Base-by-base conservation (phyloP, 345 rosid species). In the Moricandia moricandioides region DNA sequence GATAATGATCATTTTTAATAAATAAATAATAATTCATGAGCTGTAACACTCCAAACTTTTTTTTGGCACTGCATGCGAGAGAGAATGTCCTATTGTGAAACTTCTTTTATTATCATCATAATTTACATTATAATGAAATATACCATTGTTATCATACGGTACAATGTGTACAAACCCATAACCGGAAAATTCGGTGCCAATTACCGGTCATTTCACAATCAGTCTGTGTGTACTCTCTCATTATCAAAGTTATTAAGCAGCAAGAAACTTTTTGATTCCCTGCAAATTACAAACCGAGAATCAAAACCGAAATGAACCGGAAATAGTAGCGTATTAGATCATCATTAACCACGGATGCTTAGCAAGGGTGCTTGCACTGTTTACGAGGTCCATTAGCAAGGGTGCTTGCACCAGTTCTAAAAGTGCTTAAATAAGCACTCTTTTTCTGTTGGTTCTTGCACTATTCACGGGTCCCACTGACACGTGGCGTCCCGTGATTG, bases 181-280 rank as follows among this genome's bases (percentile, higher is more conserved):
- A 61, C 79, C 62, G 8, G 63, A 34, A 67, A 10, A 8, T 1
- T 13, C 14, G 9, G 52, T 59, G 54, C 57, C 14, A 64, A 2
- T 29, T 17, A 29, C 34, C 34, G 47, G 47, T 56, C 37, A 35
- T 10, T 62, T 37, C 17, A 73, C 64, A 5, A 14, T 31, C 61
- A 59, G 54, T 67, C 62, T 67, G 54, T 43, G n/a, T 58, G 52
- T 57, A 29, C 27, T 37, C 61, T 67, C 78, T 49, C 69, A 75
- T 68, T 52, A 59, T 49, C 40, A 11, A 37, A 5, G 62, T 45
- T 63, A 2, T 56, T 47, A 78, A 17, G 78, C 73, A 6, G 63
- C 72, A 52, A 78, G 69, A 57, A 78, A 24, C 77, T 78, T 72
- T 62, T 78, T 54, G 62, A 72, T 72, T 61, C 81, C 13, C 81